A percentile compares a stretch with the other conserved stretches of the same genome.
phyloP scores from a whole-genome alignment of 768 basidiomycete genomes.

The Boletus huronensis region DNA sequence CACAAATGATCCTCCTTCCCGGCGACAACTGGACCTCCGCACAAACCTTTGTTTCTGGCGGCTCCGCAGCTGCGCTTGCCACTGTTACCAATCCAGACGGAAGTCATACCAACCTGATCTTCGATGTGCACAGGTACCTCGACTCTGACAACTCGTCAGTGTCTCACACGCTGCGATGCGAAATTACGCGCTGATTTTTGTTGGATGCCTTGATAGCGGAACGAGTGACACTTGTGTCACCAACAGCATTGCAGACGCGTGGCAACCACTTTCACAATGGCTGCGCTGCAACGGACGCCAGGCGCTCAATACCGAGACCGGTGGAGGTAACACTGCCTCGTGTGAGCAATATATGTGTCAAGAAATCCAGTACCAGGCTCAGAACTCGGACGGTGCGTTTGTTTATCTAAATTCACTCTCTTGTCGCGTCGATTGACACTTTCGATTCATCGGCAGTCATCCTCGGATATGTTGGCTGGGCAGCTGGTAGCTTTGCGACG shows the following conservation, averaged over 20 bases:
- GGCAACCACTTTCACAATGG: slow-evolving; percentile 36
- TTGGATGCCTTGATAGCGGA: not conserved
- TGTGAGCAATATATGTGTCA: slow-evolving; percentile 37
- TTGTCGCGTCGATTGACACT: too few relatives aligned
- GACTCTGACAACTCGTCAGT: slow-evolving; percentile 13
- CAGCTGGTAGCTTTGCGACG: slow-evolving; percentile 7
- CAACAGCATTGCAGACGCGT: slow-evolving; percentile 23
- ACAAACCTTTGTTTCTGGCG: slow-evolving; percentile 3
- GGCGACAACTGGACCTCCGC: slow-evolving; percentile 9
- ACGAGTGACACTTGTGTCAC: slow-evolving; percentile 1
- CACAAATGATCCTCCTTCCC: slow-evolving; percentile 11
- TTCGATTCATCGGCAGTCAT: not conserved
- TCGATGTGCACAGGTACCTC: slow-evolving; percentile 15
- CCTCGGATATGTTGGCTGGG: slow-evolving; percentile 12
- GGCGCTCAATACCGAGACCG: slow-evolving; percentile 56
- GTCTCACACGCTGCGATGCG: not conserved
- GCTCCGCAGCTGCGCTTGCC: slow-evolving; percentile 6
- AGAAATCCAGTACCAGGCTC: slow-evolving; percentile 7
- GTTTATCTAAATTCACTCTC: not conserved
- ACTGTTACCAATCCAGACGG: slow-evolving; percentile 10
- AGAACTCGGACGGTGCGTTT: slow-evolving; percentile 13
- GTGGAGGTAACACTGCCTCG: slow-evolving; percentile 48
- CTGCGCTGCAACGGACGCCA: slow-evolving; percentile 33
- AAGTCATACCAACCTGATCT: slow-evolving; percentile 3
- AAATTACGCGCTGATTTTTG: not conserved